Evolutionary conservation across 2,329 filamentous ascomycete genomes (phyloP), one percentile per base, ranked within the genome.

Genomic region (Mycosphaerella sp.): DNA sequence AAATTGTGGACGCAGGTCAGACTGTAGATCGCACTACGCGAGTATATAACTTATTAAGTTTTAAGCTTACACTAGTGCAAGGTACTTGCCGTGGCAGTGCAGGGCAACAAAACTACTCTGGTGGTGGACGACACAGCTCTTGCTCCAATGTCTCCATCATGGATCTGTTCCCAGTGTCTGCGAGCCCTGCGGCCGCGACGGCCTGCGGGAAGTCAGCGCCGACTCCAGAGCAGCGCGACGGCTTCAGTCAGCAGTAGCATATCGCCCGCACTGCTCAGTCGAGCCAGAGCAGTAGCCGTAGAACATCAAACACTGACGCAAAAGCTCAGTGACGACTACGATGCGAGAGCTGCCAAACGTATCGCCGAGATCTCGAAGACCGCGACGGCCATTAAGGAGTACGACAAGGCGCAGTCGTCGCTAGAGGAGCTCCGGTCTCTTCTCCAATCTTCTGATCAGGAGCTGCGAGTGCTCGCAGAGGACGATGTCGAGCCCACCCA

Each of bases 401-500:
- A 80, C 75, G 78, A 83, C 47, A 74, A 76, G 56, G 79, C 80
- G 45, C 77, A 77, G 50, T 77, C 82, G 74, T 76, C 80, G 46
- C 73, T 83, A 51, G 56, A 68, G 46, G 93, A 97, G 71, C 80
- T 98, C 49, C 82, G 84, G 9, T 77, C 84, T 7, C 78, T 98
- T 50, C 84, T 95, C 9, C 73, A 17, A 79, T 80, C 58, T 7
- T 54, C 63, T 12, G 82, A 86, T 61, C 62, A 76, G 1, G 82
- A 85, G 63, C 72, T 86, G 54, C 78, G 76, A 51, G 72, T 76
- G 31, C 74, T 86, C 43, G 83, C 83, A 6, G 69, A 76, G 40
- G 79, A 84, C 51, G 93, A 98, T 68, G 78, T 97, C 7, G 74
- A 76, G n/a, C 70, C 78, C 2, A 89, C 88, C 9, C 75, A 78